phyloP scores from a whole-genome alignment of 2,329 filamentous ascomycete species.

The Cordyceps fumosorosea region DNA sequence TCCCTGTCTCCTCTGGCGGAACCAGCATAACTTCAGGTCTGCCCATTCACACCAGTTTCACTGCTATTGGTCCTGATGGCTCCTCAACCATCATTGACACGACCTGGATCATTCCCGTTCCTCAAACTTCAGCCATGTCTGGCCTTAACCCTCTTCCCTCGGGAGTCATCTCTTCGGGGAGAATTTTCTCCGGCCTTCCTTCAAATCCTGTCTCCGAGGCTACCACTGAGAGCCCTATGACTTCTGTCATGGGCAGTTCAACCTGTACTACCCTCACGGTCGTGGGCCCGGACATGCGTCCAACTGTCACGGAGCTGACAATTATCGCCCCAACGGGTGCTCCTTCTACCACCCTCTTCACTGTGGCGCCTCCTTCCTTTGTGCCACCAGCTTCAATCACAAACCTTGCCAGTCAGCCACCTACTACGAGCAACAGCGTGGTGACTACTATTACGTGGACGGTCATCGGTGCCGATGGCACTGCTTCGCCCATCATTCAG shows the following conservation, averaged over 20 bases:
- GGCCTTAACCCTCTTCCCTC: constrained; percentile 4
- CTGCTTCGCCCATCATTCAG: constrained; percentile 1
- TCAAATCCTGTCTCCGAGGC: background rate
- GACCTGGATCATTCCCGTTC: constrained; percentile 19
- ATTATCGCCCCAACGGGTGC: constrained; percentile 19
- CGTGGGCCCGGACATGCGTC: constrained; percentile 23
- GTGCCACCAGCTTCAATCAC: constrained; percentile 4
- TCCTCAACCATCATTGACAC: constrained; percentile 24
- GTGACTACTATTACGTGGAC: constrained; percentile 2
- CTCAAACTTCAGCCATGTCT: constrained; percentile 13
- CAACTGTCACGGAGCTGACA: constrained; percentile 26
- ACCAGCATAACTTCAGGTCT: background rate
- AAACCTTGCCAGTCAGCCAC: constrained; percentile 29
- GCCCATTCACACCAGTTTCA: constrained; percentile 21
- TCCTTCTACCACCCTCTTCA: constrained; percentile 7
- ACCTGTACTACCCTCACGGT: constrained; percentile 27
- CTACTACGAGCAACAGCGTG: constrained; percentile 8
- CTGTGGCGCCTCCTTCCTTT: constrained; percentile 17
- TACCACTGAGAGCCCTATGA: background rate
- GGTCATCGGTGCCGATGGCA: constrained; percentile 10
- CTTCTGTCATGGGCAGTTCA: background rate
- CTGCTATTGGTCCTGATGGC: constrained; percentile 23
- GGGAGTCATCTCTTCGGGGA: background rate
- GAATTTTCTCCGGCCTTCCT: background rate
- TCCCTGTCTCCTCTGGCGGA: background rate